phyloP scores from a whole-genome alignment of 139 green algal species.

The Tetradesmus lagerheimii region DNA sequence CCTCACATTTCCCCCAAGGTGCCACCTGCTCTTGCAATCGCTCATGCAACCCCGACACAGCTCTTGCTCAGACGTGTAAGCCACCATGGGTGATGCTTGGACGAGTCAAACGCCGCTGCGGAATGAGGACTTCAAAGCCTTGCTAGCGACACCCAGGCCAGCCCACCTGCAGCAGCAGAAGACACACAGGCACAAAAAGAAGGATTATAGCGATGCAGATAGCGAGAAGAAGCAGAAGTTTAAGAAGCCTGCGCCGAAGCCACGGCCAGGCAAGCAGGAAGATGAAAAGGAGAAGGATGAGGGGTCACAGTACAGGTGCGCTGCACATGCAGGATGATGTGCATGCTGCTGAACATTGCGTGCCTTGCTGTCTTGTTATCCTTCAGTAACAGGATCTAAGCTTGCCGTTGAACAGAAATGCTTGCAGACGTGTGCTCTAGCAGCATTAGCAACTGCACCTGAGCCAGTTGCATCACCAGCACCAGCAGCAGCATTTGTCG shows the following conservation, averaged over 20 bases:
- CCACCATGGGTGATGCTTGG: slow-evolving; percentile 25
- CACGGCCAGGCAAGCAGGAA: slow-evolving; percentile 50
- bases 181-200: background rate
- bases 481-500: no score
- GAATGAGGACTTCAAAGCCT: slow-evolving; percentile 78
- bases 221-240: slow-evolving; percentile 47
- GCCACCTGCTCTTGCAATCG: background rate
- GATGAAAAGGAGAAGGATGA: slow-evolving; percentile 67
- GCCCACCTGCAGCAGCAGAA: slow-evolving; percentile 39
- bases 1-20: background rate
- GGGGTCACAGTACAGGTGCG: slow-evolving; percentile 71
- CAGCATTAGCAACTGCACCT: background rate
- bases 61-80: background rate
- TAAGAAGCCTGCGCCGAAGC: slow-evolving; percentile 57
- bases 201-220: slow-evolving; percentile 28
- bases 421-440: background rate
- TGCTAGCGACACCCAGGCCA: slow-evolving; percentile 72
- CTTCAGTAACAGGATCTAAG: background rate
- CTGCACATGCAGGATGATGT: slow-evolving; percentile 30
- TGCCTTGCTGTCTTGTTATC: background rate
- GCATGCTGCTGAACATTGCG: slow-evolving; percentile 13
- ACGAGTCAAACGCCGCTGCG: slow-evolving; percentile 57
- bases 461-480: no score
- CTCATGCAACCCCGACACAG: background rate
- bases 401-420: background rate